Evolutionary conservation across 2,329 filamentous ascomycete genomes (phyloP).

Genomic region (Teratosphaeria epicoccoides): DNA sequence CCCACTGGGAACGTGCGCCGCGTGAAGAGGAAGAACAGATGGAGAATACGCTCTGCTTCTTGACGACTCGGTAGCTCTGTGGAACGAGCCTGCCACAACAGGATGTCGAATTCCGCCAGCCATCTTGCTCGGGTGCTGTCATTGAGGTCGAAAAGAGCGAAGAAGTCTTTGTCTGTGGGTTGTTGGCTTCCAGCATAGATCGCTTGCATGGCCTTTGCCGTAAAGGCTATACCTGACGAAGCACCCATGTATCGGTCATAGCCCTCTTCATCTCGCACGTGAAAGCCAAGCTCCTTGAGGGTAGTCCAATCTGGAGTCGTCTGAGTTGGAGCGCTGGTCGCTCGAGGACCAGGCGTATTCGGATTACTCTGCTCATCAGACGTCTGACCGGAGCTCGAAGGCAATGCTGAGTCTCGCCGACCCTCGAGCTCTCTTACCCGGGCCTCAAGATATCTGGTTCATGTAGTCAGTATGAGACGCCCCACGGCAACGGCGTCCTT

Average conservation of each 20-base stretch:
- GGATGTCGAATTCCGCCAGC: background rate
- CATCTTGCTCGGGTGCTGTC: slow-evolving; percentile 3
- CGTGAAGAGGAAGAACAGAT: slow-evolving; percentile 8
- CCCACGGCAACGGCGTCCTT: background rate
- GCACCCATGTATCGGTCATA: slow-evolving; percentile 9
- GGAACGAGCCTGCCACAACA: background rate
- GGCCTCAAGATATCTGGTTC: slow-evolving; percentile 1
- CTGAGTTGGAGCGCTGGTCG: background rate
- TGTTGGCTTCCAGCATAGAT: slow-evolving; percentile 2
- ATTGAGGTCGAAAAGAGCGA: slow-evolving; percentile 6
- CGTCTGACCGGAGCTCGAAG: background rate
- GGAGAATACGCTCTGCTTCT: background rate
- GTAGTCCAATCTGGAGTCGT: slow-evolving; percentile 5
- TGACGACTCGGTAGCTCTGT: background rate
- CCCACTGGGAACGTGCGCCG: slow-evolving; percentile 7
- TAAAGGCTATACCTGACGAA: slow-evolving; percentile 7
- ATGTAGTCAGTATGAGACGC: background rate
- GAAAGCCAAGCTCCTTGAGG: slow-evolving; percentile 5
- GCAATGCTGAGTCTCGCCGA: background rate
- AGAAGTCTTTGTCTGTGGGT: slow-evolving; percentile 5
- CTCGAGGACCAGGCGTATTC: background rate
- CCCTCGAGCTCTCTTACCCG: slow-evolving; percentile 6
- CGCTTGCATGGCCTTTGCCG: slow-evolving; percentile 5
- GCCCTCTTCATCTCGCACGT: slow-evolving; percentile 9
- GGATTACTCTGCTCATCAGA: background rate